A percentile compares a stretch with the other conserved stretches of the same genome.
Evolutionary conservation across 1,284 basidiomycete genomes (phyloP).

Genomic region (Stygiomarasmius scandens): DNA sequence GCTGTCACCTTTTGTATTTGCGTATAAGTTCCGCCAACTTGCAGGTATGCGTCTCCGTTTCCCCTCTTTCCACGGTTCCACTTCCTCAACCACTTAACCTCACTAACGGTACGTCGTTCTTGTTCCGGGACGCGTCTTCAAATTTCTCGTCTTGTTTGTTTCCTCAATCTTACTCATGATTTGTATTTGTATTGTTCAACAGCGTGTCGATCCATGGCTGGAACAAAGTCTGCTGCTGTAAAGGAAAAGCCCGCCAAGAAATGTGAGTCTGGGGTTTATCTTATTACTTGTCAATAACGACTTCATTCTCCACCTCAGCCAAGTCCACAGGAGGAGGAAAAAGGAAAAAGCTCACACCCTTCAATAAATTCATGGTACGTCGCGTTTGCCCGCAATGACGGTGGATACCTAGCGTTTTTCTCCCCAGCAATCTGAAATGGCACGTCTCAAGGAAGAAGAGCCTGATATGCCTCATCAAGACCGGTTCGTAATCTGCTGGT

Average conservation of each 20-base stretch:
- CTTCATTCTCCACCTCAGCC: conserved; percentile 9
- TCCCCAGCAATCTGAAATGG: conserved; percentile 62
- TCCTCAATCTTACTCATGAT: conserved; percentile 6
- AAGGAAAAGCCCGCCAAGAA: conserved; percentile 42
- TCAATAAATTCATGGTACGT: conserved; percentile 77
- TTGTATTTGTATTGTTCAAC: conserved; percentile 1
- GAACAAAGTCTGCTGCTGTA: conserved; percentile 27
- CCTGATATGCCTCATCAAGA: conserved; percentile 73
- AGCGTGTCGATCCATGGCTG: conserved; percentile 31
- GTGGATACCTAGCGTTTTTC: background rate
- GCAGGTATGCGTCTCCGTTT: background rate
- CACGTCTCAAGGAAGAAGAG: conserved; percentile 70
- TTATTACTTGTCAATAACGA: too few species aligned
- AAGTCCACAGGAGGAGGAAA: conserved; percentile 32
- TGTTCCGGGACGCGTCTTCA: background rate
- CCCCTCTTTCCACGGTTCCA: conserved; percentile 1
- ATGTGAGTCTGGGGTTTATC: conserved; percentile 36
- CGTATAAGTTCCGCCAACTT: conserved; percentile 16
- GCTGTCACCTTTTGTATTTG: conserved; percentile 14
- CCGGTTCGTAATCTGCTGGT: conserved; percentile 43
- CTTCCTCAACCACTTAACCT: background rate
- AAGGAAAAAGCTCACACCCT: conserved; percentile 59
- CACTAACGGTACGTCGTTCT: background rate
- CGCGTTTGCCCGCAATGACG: background rate
- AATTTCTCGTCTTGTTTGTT: background rate